Evolutionary conservation across 2,329 filamentous ascomycete species (phyloP).

Genomic region (Hirsutella rhossiliensis): DNA sequence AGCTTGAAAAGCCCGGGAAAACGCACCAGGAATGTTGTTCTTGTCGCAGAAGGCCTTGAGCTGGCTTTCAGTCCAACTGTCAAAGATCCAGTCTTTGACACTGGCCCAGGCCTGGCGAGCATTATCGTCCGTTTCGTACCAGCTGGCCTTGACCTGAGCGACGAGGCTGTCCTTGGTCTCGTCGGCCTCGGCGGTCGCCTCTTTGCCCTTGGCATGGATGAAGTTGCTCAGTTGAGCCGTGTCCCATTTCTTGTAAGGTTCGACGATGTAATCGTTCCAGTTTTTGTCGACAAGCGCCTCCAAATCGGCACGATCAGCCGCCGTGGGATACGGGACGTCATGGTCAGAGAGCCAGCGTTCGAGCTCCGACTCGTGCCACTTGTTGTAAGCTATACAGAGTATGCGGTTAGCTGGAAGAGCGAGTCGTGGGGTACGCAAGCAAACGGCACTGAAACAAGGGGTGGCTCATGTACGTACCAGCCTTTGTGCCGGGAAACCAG

Average conservation of each 20-base stretch:
- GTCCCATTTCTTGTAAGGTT: conserved; percentile 71
- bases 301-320: conserved; percentile 89
- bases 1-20: background rate
- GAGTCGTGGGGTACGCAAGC: background rate
- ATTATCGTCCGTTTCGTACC: conserved; percentile 70
- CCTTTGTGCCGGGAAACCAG: conserved; percentile 67
- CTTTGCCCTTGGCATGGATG: conserved; percentile 57
- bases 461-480: conserved; percentile 45
- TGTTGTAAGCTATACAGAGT: conserved; percentile 70
- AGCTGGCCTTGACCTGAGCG: conserved; percentile 57
- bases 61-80: conserved; percentile 89
- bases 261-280: conserved; percentile 68
- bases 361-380: conserved; percentile 96
- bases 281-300: conserved; percentile 79
- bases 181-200: conserved; percentile 54
- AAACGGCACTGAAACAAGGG: background rate
- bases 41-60: conserved; percentile 88
- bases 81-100: conserved; percentile 85
- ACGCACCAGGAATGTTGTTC: conserved; percentile 60
- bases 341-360: conserved; percentile 94
- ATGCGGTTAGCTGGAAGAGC: background rate
- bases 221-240: conserved; percentile 54
- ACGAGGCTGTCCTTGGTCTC: conserved; percentile 58
- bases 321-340: conserved; percentile 78
- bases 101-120: conserved; percentile 58